Conservation (phyloP, 805 yeast species). For the Starmera dryadoides region DNA sequence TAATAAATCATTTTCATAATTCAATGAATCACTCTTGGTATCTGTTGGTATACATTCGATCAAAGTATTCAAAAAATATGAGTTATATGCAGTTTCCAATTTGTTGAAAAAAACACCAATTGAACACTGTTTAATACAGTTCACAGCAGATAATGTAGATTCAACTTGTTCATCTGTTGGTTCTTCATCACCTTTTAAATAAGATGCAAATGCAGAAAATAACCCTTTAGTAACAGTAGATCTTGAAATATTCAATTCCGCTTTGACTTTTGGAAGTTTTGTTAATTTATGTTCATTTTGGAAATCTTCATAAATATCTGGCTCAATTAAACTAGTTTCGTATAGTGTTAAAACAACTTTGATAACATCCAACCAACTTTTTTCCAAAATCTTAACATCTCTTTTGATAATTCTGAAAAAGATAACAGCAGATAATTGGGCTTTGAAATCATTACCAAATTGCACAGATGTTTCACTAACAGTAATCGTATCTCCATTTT, state of each 20-base stretch:
- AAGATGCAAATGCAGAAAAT: conserved; percentile 88
- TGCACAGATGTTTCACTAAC: conserved; percentile 78
- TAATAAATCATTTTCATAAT: conserved; percentile 37
- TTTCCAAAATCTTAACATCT: conserved; percentile 37
- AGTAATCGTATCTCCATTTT: conserved; percentile 35
- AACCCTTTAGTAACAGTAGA: conserved; percentile 67
- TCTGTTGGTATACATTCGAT: conserved; percentile 28
- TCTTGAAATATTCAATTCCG: conserved; percentile 59
- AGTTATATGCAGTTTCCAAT: conserved; percentile 19
- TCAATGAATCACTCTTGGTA: conserved; percentile 24
- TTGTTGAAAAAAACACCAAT: conserved; percentile 48
- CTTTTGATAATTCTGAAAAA: conserved; percentile 69
- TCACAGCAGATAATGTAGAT: conserved; percentile 72
- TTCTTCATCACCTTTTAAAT: conserved; percentile 90
- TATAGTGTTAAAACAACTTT: conserved; percentile 57
- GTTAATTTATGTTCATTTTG: conserved; percentile 49
- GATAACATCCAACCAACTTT: conserved; percentile 52
- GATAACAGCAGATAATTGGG: conserved; percentile 83
- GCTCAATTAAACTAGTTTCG: conserved; percentile 65
- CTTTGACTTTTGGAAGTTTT: conserved; percentile 52
- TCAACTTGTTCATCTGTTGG: conserved; percentile 93
- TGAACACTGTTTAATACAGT: conserved; percentile 71
- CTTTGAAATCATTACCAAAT: conserved; percentile 87
- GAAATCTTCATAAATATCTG: conserved; percentile 57
- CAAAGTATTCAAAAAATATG: conserved; percentile 24